Evolutionary conservation across 2,329 filamentous ascomycete genomes (phyloP).

Genomic region (Fusarium scirpi): DNA sequence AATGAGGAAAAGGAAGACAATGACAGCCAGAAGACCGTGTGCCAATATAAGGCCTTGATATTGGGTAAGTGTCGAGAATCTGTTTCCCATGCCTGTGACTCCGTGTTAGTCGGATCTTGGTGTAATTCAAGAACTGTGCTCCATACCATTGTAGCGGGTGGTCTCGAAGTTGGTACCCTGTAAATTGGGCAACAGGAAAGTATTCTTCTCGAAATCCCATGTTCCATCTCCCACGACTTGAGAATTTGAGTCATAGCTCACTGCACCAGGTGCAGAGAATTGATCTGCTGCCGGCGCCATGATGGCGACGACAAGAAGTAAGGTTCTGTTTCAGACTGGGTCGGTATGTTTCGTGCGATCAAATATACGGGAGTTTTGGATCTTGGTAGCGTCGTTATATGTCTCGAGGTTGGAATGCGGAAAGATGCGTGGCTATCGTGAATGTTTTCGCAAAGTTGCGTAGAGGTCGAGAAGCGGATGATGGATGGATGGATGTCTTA

Average conservation of each 20-base stretch:
- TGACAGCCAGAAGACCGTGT: slow-evolving; percentile 77
- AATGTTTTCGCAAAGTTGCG: slow-evolving; percentile 12
- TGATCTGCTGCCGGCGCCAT: slow-evolving; percentile 71
- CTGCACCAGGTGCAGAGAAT: slow-evolving; percentile 77
- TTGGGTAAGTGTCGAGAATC: slow-evolving; percentile 75
- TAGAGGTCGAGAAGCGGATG: slow-evolving; percentile 21
- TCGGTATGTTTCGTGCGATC: slow-evolving; percentile 22
- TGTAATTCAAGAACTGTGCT: neutral
- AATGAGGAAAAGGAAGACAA: slow-evolving; percentile 80
- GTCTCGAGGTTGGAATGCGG: slow-evolving; percentile 33
- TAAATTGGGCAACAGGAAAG: slow-evolving; percentile 82
- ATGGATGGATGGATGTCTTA: slow-evolving; percentile 38
- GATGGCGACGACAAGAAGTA: slow-evolving; percentile 57
- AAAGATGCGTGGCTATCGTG: slow-evolving; percentile 20
- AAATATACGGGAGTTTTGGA: neutral
- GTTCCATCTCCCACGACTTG: slow-evolving; percentile 84
- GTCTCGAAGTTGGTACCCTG: slow-evolving; percentile 82
- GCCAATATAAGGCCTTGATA: slow-evolving; percentile 78
- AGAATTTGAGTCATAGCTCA: slow-evolving; percentile 79
- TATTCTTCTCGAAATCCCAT: slow-evolving; percentile 82
- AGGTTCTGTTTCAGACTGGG: slow-evolving; percentile 41
- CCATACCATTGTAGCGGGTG: slow-evolving; percentile 83
- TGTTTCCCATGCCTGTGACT: slow-evolving; percentile 79
- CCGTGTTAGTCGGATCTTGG: slow-evolving; percentile 29
- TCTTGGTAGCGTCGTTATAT: slow-evolving; percentile 1